Percentiles rank a stretch among this genome's conserved stretches.
phyloP scores from a whole-genome alignment of 768 basidiomycete genomes.

The Galerina marginata region DNA sequence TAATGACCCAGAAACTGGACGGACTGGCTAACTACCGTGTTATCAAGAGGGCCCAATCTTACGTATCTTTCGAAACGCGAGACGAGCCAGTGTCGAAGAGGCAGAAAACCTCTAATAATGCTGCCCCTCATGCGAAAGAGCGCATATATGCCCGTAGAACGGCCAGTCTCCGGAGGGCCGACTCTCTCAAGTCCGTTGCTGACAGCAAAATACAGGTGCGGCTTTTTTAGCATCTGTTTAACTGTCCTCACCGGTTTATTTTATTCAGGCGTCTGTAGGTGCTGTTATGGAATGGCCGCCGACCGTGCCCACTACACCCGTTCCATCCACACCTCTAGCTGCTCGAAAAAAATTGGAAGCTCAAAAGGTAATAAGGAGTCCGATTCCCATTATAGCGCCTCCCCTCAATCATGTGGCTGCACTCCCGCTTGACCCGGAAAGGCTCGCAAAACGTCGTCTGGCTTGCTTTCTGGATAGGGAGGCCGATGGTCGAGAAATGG shows the following conservation, averaged over 20 bases:
- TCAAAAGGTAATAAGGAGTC: not conserved
- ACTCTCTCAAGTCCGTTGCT: slow-evolving; percentile 17
- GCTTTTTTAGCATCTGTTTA: not conserved
- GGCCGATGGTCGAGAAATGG: slow-evolving; percentile 36
- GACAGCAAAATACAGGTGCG: not conserved
- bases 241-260: not conserved
- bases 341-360: not conserved
- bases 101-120: slow-evolving; percentile 9
- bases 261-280: not conserved
- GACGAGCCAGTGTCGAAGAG: slow-evolving; percentile 8
- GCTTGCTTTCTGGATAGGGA: slow-evolving; percentile 48
- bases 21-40: slow-evolving; percentile 14
- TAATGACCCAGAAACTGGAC: not conserved
- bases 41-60: slow-evolving; percentile 23
- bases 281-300: slow-evolving; percentile 3
- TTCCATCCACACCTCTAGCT: not conserved
- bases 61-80: not conserved
- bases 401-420: slow-evolving; percentile 41
- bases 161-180: slow-evolving; percentile 24
- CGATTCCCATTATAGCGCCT: slow-evolving; percentile 62
- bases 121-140: slow-evolving; percentile 5
- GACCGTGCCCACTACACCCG: slow-evolving; percentile 20
- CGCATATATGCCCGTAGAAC: slow-evolving; percentile 24
- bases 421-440: slow-evolving; percentile 42
- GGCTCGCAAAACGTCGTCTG: slow-evolving; percentile 50